Conservation (phyloP, 2,329 filamentous ascomycete species). For the Fusarium pseudocircinatum region DNA sequence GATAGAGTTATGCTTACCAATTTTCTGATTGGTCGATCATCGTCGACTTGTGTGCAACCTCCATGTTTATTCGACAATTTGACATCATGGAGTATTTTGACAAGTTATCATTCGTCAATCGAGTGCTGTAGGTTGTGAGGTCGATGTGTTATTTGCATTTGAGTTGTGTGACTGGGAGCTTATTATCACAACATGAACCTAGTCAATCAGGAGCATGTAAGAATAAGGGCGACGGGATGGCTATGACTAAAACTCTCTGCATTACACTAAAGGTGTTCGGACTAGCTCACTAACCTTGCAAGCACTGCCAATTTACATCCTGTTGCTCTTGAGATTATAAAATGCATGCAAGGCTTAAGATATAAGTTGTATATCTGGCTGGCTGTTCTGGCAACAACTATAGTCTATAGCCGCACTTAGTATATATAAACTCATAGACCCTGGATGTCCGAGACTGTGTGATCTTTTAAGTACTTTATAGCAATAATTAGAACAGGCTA, state of each 20-base stretch:
- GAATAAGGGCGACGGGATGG: background rate
- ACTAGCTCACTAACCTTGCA: too few species aligned
- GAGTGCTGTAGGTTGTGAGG: rapidly evolving
- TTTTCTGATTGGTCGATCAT: background rate
- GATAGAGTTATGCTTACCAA: background rate
- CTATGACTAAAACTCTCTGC: background rate
- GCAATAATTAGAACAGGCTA: too few species aligned
- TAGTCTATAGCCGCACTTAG: too few species aligned
- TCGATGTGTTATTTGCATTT: background rate
- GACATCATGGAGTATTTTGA: background rate
- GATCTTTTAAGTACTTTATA: too few species aligned
- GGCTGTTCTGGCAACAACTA: too few species aligned
- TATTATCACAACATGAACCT: background rate
- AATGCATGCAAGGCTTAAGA: too few species aligned
- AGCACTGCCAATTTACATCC: too few species aligned
- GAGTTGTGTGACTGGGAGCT: background rate
- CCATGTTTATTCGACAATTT: background rate
- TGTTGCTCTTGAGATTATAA: too few species aligned
- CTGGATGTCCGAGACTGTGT: too few species aligned
- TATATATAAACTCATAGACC: too few species aligned
- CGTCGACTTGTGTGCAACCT: background rate
- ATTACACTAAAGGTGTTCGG: too few species aligned
- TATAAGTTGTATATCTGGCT: too few species aligned
- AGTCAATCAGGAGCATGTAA: background rate
- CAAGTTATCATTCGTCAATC: background rate